phyloP scores from a whole-genome alignment of 805 yeast genomes.

The Wickerhamomyces strasburgensis region DNA sequence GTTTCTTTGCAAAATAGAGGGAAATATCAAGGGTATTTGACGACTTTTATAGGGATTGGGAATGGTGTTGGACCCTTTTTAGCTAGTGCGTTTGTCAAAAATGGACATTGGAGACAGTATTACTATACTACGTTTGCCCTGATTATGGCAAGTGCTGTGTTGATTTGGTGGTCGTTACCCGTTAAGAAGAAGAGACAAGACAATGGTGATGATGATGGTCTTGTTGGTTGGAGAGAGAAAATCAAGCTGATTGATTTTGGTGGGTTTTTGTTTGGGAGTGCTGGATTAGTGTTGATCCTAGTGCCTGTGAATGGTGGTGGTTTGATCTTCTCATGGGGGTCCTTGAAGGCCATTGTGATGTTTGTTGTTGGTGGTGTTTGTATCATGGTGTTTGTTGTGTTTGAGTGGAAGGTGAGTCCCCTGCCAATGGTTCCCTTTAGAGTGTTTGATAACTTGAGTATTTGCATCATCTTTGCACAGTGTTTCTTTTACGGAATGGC shows the following conservation, averaged over 20 bases:
- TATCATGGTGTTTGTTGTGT: constrained; percentile 36
- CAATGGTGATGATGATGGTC: too few relatives aligned
- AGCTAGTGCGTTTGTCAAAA: constrained; percentile 33
- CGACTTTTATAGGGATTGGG: constrained; percentile 45
- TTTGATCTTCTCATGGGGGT: constrained; percentile 44
- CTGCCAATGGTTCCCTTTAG: constrained; percentile 53
- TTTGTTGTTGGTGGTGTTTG: constrained; percentile 33
- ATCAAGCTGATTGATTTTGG: not conserved
- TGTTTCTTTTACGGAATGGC: constrained; percentile 45
- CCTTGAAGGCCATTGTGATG: constrained; percentile 30
- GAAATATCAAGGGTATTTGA: constrained; percentile 49
- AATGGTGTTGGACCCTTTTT: constrained; percentile 39
- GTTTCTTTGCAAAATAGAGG: constrained; percentile 50
- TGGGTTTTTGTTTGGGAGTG: constrained; percentile 25
- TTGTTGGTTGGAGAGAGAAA: not conserved
- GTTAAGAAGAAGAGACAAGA: too few relatives aligned
- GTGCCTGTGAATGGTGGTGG: constrained; percentile 60
- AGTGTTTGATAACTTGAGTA: constrained; percentile 33
- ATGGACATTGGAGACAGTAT: constrained; percentile 1
- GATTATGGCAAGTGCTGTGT: not conserved
- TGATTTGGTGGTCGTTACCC: not conserved
- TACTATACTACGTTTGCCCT: not conserved
- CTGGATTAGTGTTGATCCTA: constrained; percentile 41
- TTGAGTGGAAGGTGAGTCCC: constrained; percentile 44
- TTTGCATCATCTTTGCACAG: constrained; percentile 25